phyloP scores from a whole-genome alignment of 176 grass and related monocot genomes.

The Hordeum vulgare region DNA sequence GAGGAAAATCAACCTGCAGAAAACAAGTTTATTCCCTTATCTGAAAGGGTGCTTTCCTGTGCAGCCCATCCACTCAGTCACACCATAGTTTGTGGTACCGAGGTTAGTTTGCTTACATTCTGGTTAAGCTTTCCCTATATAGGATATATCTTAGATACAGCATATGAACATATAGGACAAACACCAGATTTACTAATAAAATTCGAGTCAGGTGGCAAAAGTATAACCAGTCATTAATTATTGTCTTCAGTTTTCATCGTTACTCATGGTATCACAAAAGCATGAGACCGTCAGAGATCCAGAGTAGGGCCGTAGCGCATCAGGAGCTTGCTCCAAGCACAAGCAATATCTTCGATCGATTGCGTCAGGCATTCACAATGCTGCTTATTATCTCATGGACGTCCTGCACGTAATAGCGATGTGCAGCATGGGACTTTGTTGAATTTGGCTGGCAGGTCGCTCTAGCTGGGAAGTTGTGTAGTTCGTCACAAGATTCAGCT shows the following conservation, averaged over 20 bases:
- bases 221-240: slow-evolving; percentile 27
- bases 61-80: slow-evolving; percentile 59
- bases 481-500: neutral
- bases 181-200: neutral
- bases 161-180: no score
- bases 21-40: slow-evolving; percentile 69
- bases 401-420: neutral
- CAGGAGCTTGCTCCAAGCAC: slow-evolving; percentile 19
- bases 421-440: slow-evolving; percentile 6
- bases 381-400: neutral
- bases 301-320: neutral
- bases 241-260: slow-evolving; percentile 54
- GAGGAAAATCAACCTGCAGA: slow-evolving; percentile 23
- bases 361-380: neutral
- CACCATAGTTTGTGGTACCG: slow-evolving; percentile 68
- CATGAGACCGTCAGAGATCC: slow-evolving; percentile 4
- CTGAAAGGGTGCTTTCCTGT: slow-evolving; percentile 62
- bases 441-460: neutral
- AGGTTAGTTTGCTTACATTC: slow-evolving; percentile 45
- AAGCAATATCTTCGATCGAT: neutral
- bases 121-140: neutral
- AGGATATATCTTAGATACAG: no score
- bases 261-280: slow-evolving; percentile 73
- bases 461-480: neutral
- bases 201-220: slow-evolving; percentile 11